Base-by-base conservation (phyloP, 1,139 yeast genomes). In the Insectozyma bohioensis region DNA sequence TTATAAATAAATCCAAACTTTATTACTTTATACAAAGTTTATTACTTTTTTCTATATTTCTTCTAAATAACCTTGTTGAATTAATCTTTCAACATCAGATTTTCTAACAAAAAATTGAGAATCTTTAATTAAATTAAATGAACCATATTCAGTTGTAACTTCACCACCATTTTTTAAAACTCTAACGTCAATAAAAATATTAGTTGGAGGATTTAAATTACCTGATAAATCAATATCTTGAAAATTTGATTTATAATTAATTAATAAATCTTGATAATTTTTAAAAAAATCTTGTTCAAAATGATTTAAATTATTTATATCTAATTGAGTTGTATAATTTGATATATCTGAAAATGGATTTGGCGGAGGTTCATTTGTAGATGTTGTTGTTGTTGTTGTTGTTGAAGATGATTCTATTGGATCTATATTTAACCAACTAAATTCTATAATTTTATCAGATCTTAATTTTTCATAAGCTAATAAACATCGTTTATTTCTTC, bases 141-240 rank as follows among this genome's bases (percentile, higher is more conserved):
- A 95, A 19, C 98, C 98, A 48, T 92, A 92, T 55, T 92, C 98
- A 0, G 98, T 92, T 52, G 90, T 97, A 24, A 92, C 88, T 53
- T 92, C 97, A 1, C 98, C 98, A 0, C 96, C 97, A 51, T 92
- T 95, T 49, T 85, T 85, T 35, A 92, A 61, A 7, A 92, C 97
- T 35, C 98, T 66, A 3, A 92, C 97, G 52, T 92, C 98, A 9
- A 92, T 85, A 49, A 90, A 92, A 25, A 92, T 84, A 47, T 87
- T 95, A 18, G 76, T 76, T 1, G 98, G 98, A 0, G 98, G 98
- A 24, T 78, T 86, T 46, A 92, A 57, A 19, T 86, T 79, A 0
- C 97, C 97, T 17, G 92, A 77, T 24, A 92, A 63, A 51, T 92
- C 98, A n/a, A 92, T 63, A 44, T 88, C 96, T 0, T 87, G 75